Conservation (phyloP, 805 yeast species). For the Myxozyma monticola region DNA sequence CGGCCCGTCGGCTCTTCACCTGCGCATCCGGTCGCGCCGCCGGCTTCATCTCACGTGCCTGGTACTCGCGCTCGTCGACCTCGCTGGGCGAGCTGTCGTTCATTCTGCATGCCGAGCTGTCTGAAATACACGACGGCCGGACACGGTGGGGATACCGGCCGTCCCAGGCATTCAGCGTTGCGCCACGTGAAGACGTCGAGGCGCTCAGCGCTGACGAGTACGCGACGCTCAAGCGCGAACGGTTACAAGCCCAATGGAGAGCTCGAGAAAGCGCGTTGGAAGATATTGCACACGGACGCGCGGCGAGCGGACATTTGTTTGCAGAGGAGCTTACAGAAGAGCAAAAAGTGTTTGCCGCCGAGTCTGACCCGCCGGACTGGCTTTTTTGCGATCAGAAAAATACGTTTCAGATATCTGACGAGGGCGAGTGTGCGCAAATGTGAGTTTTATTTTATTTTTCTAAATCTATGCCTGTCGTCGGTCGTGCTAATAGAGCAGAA, state of each 20-base stretch:
- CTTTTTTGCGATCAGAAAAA: slow-evolving; percentile 22
- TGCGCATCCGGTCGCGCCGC: slow-evolving; percentile 32
- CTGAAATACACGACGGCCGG: slow-evolving; percentile 25
- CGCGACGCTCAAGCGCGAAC: background rate
- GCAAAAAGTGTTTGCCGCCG: slow-evolving; percentile 10
- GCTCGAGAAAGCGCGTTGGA: background rate
- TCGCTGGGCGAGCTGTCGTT: slow-evolving; percentile 30
- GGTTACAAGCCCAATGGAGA: slow-evolving; percentile 8
- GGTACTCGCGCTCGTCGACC: slow-evolving; percentile 24
- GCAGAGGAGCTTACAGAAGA: slow-evolving; percentile 12
- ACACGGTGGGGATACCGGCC: slow-evolving; percentile 29
- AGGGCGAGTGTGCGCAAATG: slow-evolving; percentile 29
- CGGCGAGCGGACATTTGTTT: background rate
- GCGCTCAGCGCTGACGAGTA: slow-evolving; percentile 4
- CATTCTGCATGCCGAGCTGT: slow-evolving; percentile 24
- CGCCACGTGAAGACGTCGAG: slow-evolving; percentile 6
- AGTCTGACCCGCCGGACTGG: slow-evolving; percentile 25
- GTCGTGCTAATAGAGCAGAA: background rate
- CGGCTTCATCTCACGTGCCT: slow-evolving; percentile 28
- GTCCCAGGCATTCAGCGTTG: slow-evolving; percentile 29
- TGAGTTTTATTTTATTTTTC: background rate
- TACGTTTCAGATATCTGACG: slow-evolving; percentile 21
- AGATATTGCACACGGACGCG: background rate
- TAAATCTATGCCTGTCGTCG: background rate
- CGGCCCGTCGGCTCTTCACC: slow-evolving; percentile 25